These are phyloP conservation scores for Heliamphora exappendiculata DNA, from an alignment of 148 eudicot species.

Conservation along the genomic window DNA sequence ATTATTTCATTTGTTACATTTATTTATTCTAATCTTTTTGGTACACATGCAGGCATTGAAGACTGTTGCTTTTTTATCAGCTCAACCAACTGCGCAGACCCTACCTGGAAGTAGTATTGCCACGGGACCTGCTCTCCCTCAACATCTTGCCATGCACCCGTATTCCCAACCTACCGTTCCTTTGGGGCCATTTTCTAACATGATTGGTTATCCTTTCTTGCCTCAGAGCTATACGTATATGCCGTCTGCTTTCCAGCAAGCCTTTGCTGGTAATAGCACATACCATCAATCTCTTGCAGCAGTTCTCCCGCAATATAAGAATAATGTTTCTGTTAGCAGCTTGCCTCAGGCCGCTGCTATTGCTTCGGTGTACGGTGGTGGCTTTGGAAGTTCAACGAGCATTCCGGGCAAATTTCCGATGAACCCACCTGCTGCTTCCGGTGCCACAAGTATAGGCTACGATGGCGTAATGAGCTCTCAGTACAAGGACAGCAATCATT, in stretches of 20 bases:
- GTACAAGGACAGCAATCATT: conserved; percentile 72
- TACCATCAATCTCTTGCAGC: conserved; percentile 76
- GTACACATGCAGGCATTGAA: conserved; percentile 47
- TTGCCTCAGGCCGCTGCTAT: conserved; percentile 76
- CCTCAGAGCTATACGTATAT: conserved; percentile 71
- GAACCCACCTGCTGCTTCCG: conserved; percentile 65
- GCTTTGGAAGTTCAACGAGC: conserved; percentile 61
- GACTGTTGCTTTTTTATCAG: conserved; percentile 40
- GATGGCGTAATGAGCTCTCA: conserved; percentile 66
- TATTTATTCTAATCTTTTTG: background rate
- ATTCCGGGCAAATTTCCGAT: conserved; percentile 59
- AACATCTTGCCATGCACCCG: conserved; percentile 66
- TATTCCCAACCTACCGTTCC: conserved; percentile 71
- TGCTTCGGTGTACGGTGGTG: conserved; percentile 83
- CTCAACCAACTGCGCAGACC: conserved; percentile 51
- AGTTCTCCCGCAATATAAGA: conserved; percentile 71
- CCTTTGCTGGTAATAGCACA: conserved; percentile 62
- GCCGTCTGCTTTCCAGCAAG: conserved; percentile 83
- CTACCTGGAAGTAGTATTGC: conserved; percentile 45
- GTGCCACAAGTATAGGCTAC: conserved; percentile 52
- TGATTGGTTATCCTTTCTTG: conserved; percentile 69
- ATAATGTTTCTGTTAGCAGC: conserved; percentile 53
- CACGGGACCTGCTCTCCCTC: conserved; percentile 66
- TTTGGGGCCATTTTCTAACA: conserved; percentile 61
- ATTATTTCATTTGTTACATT: background rate